Evolutionary conservation across 768 basidiomycete species (phyloP).

Genomic region (Lactifluus hygrophoroides): DNA sequence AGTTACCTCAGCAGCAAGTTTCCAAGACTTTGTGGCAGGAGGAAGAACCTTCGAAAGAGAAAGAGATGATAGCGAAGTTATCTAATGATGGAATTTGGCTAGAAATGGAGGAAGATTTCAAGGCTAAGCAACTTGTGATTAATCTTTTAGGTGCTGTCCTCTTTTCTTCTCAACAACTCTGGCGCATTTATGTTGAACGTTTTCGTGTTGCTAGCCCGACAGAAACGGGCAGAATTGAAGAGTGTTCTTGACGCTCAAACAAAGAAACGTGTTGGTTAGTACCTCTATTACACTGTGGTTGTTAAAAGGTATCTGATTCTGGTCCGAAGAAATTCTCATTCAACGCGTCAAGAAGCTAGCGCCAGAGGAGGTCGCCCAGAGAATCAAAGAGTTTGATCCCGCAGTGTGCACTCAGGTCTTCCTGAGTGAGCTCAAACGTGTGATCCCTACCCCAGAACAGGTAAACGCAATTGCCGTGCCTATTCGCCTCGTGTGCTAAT

Average conservation of each 20-base stretch:
- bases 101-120: slow-evolving; percentile 98
- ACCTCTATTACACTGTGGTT: background rate
- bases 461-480: slow-evolving; percentile 30
- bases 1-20: slow-evolving; percentile 84
- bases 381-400: slow-evolving; percentile 81
- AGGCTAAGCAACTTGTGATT: slow-evolving; percentile 89
- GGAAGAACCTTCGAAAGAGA: slow-evolving; percentile 59
- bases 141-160: slow-evolving; percentile 65
- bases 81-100: slow-evolving; percentile 83
- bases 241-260: slow-evolving; percentile 88
- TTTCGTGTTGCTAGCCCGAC: slow-evolving; percentile 43
- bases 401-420: slow-evolving; percentile 84
- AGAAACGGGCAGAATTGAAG: slow-evolving; percentile 81
- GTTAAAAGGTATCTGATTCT: background rate
- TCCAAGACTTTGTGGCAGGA: slow-evolving; percentile 79
- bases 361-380: slow-evolving; percentile 79
- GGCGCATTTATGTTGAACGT: background rate
- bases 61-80: slow-evolving; percentile 75
- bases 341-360: slow-evolving; percentile 75
- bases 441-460: slow-evolving; percentile 88
- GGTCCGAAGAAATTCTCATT: slow-evolving; percentile 73
- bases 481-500: background rate
- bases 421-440: slow-evolving; percentile 78
- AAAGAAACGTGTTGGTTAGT: slow-evolving; percentile 88
- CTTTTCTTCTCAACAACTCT: background rate